A percentile compares a stretch with the other conserved stretches of the same genome.
These are phyloP conservation scores for Mortierella sp. DNA, from an alignment of 371 early-diverging fungal species.

Conservation along the genomic window DNA sequence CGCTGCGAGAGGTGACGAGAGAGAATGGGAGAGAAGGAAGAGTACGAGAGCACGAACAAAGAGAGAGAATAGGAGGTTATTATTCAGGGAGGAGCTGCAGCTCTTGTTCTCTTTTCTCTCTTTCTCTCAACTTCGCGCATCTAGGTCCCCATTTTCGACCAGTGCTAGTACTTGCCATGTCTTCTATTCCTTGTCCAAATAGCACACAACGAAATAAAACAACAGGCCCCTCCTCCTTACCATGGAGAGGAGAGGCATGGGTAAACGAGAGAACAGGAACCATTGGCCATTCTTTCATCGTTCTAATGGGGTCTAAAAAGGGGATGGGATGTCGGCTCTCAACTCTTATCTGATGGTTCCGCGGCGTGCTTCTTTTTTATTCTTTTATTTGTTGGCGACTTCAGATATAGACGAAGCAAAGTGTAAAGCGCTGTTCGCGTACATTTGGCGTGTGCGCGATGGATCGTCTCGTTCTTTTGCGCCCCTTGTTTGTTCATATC, in stretches of 20 bases:
- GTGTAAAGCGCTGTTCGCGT: not conserved
- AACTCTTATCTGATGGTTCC: not conserved
- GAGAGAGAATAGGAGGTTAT: not conserved
- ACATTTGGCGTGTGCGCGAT: no score
- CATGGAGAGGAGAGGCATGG: not conserved
- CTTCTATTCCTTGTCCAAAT: not conserved
- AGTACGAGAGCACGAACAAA: not conserved
- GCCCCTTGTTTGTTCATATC: no score
- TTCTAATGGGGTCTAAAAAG: not conserved
- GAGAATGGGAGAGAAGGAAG: not conserved
- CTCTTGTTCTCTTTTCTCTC: not conserved
- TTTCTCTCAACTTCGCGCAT: not conserved
- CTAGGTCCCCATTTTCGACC: not conserved
- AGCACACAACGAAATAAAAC: not conserved
- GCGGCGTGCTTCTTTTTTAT: not conserved
- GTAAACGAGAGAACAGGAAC: not conserved
- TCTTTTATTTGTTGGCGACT: not conserved
- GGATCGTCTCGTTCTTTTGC: no score
- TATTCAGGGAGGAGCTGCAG: constrained; percentile 7
- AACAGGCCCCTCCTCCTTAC: not conserved
- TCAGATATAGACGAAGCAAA: not conserved
- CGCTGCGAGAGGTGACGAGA: not conserved
- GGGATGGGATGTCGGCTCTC: not conserved
- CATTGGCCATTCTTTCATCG: not conserved
- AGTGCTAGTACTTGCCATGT: not conserved